These are phyloP conservation scores for Phycomyces nitens DNA, from an alignment of 192 early-diverging fungal species.

Conservation along the genomic window DNA sequence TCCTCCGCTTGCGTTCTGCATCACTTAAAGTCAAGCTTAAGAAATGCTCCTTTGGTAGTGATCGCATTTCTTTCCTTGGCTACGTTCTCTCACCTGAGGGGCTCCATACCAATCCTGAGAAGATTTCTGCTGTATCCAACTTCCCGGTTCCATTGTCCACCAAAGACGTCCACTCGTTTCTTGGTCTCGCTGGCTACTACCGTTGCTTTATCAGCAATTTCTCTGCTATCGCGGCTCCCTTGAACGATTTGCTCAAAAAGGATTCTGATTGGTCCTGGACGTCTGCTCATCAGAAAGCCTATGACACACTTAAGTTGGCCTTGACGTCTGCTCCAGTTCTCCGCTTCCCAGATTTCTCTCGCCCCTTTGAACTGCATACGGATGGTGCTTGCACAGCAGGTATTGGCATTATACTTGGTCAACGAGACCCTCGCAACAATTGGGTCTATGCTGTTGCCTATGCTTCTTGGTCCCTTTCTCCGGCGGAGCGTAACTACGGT, in stretches of 20 bases:
- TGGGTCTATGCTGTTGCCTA: background rate
- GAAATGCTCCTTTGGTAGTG: slow-evolving; percentile 15
- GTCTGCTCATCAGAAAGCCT: background rate
- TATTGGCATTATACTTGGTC: background rate
- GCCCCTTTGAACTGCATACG: slow-evolving; percentile 6
- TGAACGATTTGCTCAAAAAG: slow-evolving; percentile 13
- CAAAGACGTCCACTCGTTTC: slow-evolving; percentile 9
- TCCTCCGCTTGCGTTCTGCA: background rate
- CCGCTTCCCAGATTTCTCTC: slow-evolving; percentile 3
- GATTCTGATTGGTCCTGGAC: background rate
- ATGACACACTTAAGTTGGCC: background rate
- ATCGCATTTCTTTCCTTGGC: slow-evolving; percentile 7
- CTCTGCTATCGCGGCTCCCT: slow-evolving; percentile 8
- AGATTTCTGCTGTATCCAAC: background rate
- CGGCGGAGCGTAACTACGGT: background rate
- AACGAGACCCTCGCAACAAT: slow-evolving; percentile 3
- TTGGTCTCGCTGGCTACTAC: slow-evolving; percentile 20
- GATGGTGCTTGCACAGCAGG: slow-evolving; percentile 9
- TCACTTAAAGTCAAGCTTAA: background rate
- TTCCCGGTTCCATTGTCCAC: background rate
- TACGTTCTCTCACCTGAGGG: slow-evolving; percentile 14
- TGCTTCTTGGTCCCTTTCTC: background rate
- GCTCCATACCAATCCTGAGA: slow-evolving; percentile 1
- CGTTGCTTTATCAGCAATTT: slow-evolving; percentile 14
- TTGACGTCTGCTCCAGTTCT: background rate